Base-by-base conservation (phyloP, 2,329 filamentous ascomycete species). In the Hymenoscyphus infarciens region DNA sequence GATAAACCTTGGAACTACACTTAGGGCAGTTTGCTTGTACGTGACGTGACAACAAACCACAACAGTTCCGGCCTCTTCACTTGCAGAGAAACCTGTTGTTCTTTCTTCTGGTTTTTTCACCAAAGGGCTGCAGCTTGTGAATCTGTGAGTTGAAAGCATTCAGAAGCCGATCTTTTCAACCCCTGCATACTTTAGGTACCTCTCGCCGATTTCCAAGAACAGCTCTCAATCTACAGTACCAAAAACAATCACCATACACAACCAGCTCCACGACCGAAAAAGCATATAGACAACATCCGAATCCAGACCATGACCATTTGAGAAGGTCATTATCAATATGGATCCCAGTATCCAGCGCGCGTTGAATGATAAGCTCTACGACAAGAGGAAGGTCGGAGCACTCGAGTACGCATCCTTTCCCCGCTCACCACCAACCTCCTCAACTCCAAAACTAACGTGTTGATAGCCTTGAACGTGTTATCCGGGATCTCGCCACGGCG, bases 351-450 rank as follows among this genome's bases (percentile, higher is more conserved):
- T 97, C 75, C 92, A 96, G 78, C 91, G 94, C 71, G 85, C 93
- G 69, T 83, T 99, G 75, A 96, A 96, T 75, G 95, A 99, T 80
- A 99, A 97, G 85, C 88, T 98, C 74, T 99, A 99, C 77, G 95
- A 99, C 75, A 97, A 96, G 82, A 87, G 96, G 75, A 99, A 99
- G 78, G 88, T 92, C 73, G 95, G 95, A 68, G 95, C 96, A 71
- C 85, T 99, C 63, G 95, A 99, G 92, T 97, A 87, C 73, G 89
- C 57, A 8, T 11, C 42, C 38, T 31, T 80, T 52, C 57, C 39
- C 22, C 16, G 7, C 57, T 15, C 33, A 35, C 8, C 19, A 42
- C 8, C 19, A 31, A 38, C 29, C 57, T 38, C 35, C n/a, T 42
- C 27, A 8, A 58, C 3, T 11, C 25, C 52, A 49, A 22, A 19